Evolutionary conservation across 176 grass and related monocot genomes (phyloP), one percentile per base, ranked within the genome.

Genomic region (Aegilops bicornis): DNA sequence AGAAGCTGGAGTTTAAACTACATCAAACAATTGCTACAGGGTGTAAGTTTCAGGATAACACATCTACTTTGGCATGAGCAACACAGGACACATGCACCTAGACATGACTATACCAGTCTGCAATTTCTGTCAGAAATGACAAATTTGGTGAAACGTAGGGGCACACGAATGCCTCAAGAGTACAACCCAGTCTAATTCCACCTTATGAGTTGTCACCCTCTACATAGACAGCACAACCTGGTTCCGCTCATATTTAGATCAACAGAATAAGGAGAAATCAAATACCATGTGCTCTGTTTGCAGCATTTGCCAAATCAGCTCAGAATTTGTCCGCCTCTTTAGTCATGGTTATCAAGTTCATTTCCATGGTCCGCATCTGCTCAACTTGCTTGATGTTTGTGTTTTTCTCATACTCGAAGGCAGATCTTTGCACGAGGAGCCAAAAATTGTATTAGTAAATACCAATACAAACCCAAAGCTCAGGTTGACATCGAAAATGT

Each of bases 351-450:
- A 91, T 91, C 52, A 99, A 80, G 75, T 99, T 96, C 78, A 86
- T 88, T 77, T 99, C 97, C 90, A 99, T 94, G 62, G 87, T 90
- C 69, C 86, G 89, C 89, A 94, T 93, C 76, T 96, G 87, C 59
- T 99, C 97, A 42, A 92, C 92, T 87, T 89, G 89, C 82, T 96
- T 91, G 80, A 92, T 58, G 74, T 98, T 98, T 80, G 90, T 89
- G 83, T 82, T 88, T 84, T 96, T 98, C 81, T 96, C 92, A 91
- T 85, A 91, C 80, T 96, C 97, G 88, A 98, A 96, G 43, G 79
- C 89, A 79, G 90, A 87, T 72, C 94, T 99, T 59, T 35, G 35
- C 78, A 88, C 20, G 10, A 20, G 52, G 81, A 77, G 59, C 25
- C 40, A 54, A 78, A 50, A 83, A 79, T 36, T 32, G 39, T 24